phyloP scores from a whole-genome alignment of 495 filamentous ascomycete genomes.

The Sabuloglossum arenarium region DNA sequence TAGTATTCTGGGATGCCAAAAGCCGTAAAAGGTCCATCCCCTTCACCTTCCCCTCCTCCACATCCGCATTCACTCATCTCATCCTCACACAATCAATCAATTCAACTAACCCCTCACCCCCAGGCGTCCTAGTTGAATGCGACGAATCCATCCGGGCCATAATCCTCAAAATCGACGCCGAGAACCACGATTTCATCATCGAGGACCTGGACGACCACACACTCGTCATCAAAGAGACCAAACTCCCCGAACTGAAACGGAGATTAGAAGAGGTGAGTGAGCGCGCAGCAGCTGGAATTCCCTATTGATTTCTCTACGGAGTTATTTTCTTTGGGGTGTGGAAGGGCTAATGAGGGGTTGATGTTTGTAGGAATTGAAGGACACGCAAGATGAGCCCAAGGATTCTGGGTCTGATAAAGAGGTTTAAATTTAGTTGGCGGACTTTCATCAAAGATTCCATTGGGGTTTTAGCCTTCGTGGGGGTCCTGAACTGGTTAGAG shows the following conservation, averaged over 20 bases:
- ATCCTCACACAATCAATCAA: too few species aligned
- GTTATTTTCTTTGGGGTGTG: not conserved
- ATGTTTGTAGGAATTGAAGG: constrained; percentile 1
- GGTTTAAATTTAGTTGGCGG: too few species aligned
- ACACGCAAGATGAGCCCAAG: constrained; percentile 5
- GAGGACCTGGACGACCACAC: constrained; percentile 29
- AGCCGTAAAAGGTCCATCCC: constrained; percentile 2
- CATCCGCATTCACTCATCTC: too few species aligned
- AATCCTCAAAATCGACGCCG: constrained; percentile 48
- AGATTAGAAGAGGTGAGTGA: constrained; percentile 37
- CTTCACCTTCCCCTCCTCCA: too few species aligned
- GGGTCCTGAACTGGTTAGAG: too few species aligned
- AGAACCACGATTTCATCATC: constrained; percentile 48
- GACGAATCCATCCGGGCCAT: constrained; percentile 54
- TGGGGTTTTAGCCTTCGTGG: too few species aligned
- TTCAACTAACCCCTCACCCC: not conserved
- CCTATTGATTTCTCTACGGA: not conserved
- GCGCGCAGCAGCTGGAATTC: too few species aligned
- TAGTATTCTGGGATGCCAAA: constrained; percentile 1
- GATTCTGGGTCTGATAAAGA: constrained; percentile 4
- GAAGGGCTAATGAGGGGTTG: not conserved
- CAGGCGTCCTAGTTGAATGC: constrained; percentile 6
- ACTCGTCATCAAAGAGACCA: constrained; percentile 27
- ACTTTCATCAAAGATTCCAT: too few species aligned
- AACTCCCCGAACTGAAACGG: constrained; percentile 40